Evolutionary conservation across 164 flowering plant species (phyloP), one percentile per base, ranked within the genome.

Genomic region (Annona cherimola): DNA sequence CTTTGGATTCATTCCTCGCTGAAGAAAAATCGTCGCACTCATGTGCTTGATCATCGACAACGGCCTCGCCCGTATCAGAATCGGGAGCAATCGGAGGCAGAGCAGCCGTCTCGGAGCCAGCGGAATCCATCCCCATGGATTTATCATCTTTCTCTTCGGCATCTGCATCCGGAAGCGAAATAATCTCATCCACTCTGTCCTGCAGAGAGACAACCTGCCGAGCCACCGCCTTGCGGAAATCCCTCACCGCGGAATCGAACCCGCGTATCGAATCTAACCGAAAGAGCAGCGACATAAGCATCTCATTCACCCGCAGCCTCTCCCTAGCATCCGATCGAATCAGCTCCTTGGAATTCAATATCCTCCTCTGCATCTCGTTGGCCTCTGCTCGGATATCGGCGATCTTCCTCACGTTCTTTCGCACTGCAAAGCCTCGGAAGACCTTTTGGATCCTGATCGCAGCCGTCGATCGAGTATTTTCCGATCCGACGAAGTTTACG

Each of bases 381-480:
- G 86, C 87, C 61, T 86, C 86, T 0, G 72, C 39, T 63, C 67
- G 74, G 0, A 89, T 74, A 2, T 74, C 73, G 43, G 39, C 45
- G 9, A 93, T 83, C 83, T 74, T 86, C 76, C 78, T 81, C 80
- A 89, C 63, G 74, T 82, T 81, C 72, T 80, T 87, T 72, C 93
- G 77, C 67, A 89, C 89, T 71, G 82, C 57, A 71, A 77, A 89
- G 3, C 91, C 94, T 65, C 91, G 73, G 63, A 86, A 86, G 8
- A 79, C 85, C 79, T 83, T 90, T 84, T 92, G 96, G 57, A 92
- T 87, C 82, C 72, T 86, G 75, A 76, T 4, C 0, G 90, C 91
- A 0, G 88, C 81, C 4, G 68, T 82, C 11, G 79, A 66, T 41
- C 82, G 82, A 79, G 69, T 86, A 85, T 41, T n/a, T n/a, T n/a